Evolutionary conservation across 2,329 filamentous ascomycete genomes (phyloP), one percentile per base, ranked within the genome.

Genomic region (Penicillium brasilianum): DNA sequence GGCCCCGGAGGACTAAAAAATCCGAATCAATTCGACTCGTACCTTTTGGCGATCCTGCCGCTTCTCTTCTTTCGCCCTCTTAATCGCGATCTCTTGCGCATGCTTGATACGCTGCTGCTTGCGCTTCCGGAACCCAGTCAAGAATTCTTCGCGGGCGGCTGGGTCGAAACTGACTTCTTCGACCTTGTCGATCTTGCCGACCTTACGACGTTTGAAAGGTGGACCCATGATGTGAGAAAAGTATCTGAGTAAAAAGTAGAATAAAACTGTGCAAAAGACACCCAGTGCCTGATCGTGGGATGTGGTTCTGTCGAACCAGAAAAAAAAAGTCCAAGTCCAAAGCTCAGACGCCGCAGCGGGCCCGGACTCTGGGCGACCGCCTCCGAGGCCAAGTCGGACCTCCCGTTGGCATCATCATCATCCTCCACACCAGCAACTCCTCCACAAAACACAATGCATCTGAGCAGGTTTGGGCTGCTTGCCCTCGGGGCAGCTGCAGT

Each of bases 91-190:
- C 68, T 95, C 92, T 73, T 95, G 90, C 1, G 94, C 94, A 77
- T 89, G 83, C 80, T 96, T 96, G 67, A 89, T 88, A 39, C 95
- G 86, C 76, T 92, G 90, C 56, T 91, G 81, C 78, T 97, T 98
- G 77, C 95, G 90, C 84, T 98, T 99, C 82, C 94, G 93, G 79
- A 99, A 99, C 2, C 95, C 95, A 0, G 93, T 97, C 60, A 99
- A 84, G 74, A 91, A 99, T 72, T 98, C 93, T 66, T 90, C 82
- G 66, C 95, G 89, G 49, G 91, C 91, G 63, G 84, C 83, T 63
- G 85, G 80, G 80, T 99, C 93, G 80, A 98, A 99, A 55, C 82
- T 87, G 76, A 99, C 90, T 75, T 96, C 92, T 72, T 93, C 91
- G 62, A 91, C 82, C 41, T 82, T 79, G 49, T 28, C 25, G 83